phyloP scores from a whole-genome alignment of 345 rosid species.

The Ricinus communis region DNA sequence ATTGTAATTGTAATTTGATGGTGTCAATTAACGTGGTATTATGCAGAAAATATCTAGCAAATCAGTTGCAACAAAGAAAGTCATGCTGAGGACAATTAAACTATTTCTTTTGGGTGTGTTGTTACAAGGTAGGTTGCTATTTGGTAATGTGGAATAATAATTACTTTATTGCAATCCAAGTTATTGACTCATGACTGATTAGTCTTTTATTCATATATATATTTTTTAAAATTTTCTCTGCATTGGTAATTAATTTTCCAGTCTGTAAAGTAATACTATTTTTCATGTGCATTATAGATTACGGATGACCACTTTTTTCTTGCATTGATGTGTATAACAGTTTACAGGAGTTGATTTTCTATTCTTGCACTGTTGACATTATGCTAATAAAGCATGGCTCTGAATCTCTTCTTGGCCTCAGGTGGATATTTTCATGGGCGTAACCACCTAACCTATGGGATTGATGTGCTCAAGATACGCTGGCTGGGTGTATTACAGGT shows the following conservation, averaged over 20 bases:
- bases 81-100: slow-evolving; percentile 38
- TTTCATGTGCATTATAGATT: not conserved
- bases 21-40: too few relatives aligned
- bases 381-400: not conserved
- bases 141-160: not conserved
- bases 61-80: slow-evolving; percentile 47
- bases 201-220: not conserved
- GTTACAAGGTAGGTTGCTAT: slow-evolving; percentile 50
- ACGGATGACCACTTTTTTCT: not conserved
- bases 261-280: not conserved
- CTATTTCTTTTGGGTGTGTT: slow-evolving; percentile 51
- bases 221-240: not conserved
- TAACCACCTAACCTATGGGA: slow-evolving; percentile 47
- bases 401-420: slow-evolving; percentile 11
- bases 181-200: not conserved
- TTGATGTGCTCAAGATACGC: slow-evolving; percentile 50
- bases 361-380: not conserved
- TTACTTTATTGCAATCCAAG: not conserved
- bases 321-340: too few relatives aligned
- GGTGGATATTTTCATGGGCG: slow-evolving; percentile 69
- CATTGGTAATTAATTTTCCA: not conserved
- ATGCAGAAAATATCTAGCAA: slow-evolving; percentile 50
- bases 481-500: slow-evolving; percentile 69
- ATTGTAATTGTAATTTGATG: too few relatives aligned
- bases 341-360: not conserved